phyloP scores from a whole-genome alignment of 345 rosid species.

The Schrenkiella parvula region DNA sequence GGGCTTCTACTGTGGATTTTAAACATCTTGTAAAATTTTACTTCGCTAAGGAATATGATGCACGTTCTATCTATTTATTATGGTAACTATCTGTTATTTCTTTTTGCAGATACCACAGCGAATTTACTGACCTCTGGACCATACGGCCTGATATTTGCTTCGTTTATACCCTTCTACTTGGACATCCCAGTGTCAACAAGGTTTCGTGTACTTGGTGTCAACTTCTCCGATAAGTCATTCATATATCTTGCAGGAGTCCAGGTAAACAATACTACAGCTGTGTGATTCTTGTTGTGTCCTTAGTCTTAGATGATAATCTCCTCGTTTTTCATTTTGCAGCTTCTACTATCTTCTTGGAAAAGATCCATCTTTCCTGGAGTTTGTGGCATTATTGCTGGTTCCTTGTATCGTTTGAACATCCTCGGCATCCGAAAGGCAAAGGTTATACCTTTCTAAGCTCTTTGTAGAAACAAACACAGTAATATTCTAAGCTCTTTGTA shows the following conservation, averaged over 20 bases:
- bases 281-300: slow-evolving; percentile 1
- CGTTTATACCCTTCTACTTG: slow-evolving; percentile 81
- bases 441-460: slow-evolving; percentile 40
- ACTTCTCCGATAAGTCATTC: slow-evolving; percentile 87
- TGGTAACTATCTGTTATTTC: neutral
- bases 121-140: slow-evolving; percentile 81
- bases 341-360: slow-evolving; percentile 88
- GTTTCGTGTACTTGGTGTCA: slow-evolving; percentile 67
- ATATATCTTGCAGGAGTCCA: slow-evolving; percentile 95
- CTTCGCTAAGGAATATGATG: neutral
- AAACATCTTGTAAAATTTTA: neutral
- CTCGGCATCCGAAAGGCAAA: slow-evolving; percentile 76
- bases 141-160: slow-evolving; percentile 90
- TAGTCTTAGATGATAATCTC: neutral
- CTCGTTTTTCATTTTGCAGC: slow-evolving; percentile 48
- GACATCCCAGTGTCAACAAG: slow-evolving; percentile 94
- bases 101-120: slow-evolving; percentile 57
- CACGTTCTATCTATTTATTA: neutral
- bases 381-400: slow-evolving; percentile 89
- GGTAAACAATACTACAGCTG: slow-evolving; percentile 38
- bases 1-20: neutral
- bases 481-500: neutral
- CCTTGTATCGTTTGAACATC: slow-evolving; percentile 79
- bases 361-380: slow-evolving; percentile 82
- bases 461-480: neutral